Evolutionary conservation across 306 rosid species (phyloP).

Genomic region (Trifolium fragiferum): DNA sequence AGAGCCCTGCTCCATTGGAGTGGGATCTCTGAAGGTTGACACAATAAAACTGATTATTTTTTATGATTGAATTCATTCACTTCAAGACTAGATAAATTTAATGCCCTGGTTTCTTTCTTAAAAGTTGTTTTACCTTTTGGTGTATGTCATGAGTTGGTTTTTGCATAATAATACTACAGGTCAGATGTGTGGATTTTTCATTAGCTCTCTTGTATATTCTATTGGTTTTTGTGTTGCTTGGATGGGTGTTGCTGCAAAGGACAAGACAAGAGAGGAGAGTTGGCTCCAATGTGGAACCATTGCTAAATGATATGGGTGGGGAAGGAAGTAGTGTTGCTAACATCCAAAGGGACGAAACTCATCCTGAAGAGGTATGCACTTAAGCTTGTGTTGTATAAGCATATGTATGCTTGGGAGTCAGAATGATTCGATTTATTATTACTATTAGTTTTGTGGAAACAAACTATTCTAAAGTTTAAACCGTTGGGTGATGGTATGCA

Average conservation of each 20-base stretch:
- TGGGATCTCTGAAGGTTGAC: conserved; percentile 80
- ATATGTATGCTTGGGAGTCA: conserved; percentile 21
- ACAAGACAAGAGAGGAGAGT: conserved; percentile 57
- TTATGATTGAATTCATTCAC: conserved; percentile 32
- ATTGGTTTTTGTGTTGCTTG: conserved; percentile 68
- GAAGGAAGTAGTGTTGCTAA: conserved; percentile 47
- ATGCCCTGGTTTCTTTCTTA: background rate
- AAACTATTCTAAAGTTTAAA: conserved; percentile 18
- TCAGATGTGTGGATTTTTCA: conserved; percentile 79
- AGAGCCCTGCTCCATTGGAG: conserved; percentile 67
- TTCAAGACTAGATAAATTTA: conserved; percentile 19
- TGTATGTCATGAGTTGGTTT: conserved; percentile 39
- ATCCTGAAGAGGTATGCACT: conserved; percentile 54
- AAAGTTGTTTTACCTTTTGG: conserved; percentile 33
- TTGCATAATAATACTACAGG: conserved; percentile 55
- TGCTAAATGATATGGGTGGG: conserved; percentile 60
- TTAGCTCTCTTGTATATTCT: conserved; percentile 65
- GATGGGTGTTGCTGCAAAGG: conserved; percentile 72
- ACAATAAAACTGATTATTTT: conserved; percentile 21
- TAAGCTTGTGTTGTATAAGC: conserved; percentile 13
- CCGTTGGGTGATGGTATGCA: conserved; percentile 26
- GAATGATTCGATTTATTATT: conserved; percentile 6
- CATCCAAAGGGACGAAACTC: conserved; percentile 54
- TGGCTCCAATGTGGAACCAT: conserved; percentile 61
- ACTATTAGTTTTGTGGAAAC: background rate